Evolutionary conservation across 108 stramenopile species (phyloP).

Genomic region (Fistulifera pelliculosa): DNA sequence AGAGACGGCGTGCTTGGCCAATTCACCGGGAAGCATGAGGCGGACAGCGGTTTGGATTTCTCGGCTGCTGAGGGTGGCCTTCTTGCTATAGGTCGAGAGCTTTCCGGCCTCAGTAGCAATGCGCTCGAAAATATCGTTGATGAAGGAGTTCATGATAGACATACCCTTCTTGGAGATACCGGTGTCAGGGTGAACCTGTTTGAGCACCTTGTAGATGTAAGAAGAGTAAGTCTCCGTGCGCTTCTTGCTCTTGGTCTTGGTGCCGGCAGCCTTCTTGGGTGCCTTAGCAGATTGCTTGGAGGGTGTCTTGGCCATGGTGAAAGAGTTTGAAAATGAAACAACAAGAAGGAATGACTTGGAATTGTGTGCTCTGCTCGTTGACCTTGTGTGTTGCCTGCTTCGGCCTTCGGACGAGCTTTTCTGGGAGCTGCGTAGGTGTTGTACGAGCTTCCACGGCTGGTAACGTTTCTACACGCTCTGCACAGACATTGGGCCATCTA

Average conservation of each 20-base stretch:
- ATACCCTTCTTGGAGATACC: conserved; percentile 92
- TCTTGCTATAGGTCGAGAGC: conserved; percentile 89
- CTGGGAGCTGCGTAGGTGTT: too few relatives aligned
- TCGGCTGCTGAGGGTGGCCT: conserved; percentile 82
- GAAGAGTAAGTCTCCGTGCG: conserved; percentile 77
- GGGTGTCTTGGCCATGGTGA: conserved; percentile 60
- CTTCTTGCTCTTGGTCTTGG: conserved; percentile 52
- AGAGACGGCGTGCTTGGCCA: conserved; percentile 88
- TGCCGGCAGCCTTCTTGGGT: conserved; percentile 39
- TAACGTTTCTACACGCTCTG: background rate
- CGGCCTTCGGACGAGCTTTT: too few relatives aligned
- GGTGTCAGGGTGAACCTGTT: conserved; percentile 84
- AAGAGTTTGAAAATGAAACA: too few relatives aligned
- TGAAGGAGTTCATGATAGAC: conserved; percentile 95
- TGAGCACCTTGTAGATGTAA: conserved; percentile 93
- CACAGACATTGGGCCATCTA: background rate
- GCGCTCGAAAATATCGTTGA: conserved; percentile 91
- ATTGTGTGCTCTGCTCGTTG: too few relatives aligned
- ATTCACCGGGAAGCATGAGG: conserved; percentile 88
- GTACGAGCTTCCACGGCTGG: background rate
- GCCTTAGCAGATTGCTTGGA: conserved; percentile 58
- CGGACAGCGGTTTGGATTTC: conserved; percentile 93
- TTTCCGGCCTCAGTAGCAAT: conserved; percentile 84
- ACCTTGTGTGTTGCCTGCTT: too few relatives aligned
- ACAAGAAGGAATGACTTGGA: too few relatives aligned